Base-by-base conservation (phyloP, 306 rosid genomes). In the Coriaria nepalensis region DNA sequence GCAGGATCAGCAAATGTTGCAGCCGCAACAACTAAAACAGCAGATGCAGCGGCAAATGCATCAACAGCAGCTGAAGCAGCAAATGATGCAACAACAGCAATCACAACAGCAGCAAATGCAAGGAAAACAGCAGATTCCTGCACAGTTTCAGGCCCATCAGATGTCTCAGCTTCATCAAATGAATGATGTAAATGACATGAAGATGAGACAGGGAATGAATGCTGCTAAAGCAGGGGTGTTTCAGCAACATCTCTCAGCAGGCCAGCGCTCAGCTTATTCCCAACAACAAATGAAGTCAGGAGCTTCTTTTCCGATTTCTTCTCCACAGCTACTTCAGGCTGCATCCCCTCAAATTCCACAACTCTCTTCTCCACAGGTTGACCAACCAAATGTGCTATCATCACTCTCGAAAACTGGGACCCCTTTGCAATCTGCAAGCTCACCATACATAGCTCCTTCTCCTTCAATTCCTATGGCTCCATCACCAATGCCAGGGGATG, bases 401-500 rank as follows among this genome's bases (percentile, higher is more conserved):
- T 61, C 90, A 60, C 62, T 70, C 48, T 39, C 84, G 9, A 84
- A 79, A 77, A 62, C 61, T 58, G 77, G 78, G 50, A 88, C 97
- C 12, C 93, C 95, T 40, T 55, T 79, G 72, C 97, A 90, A 64
- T 68, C 83, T 54, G 82, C 87, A 10, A 75, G 65, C 67, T 90
- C 97, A 12, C 87, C 94, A 56, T 85, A 77, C 68, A 80, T 77
- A 45, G 83, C 37, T 59, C 93, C 87, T 33, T 79, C 92, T 51
- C 94, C 98, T 55, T 73, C 95, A 35, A 92, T 95, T 70, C 92
- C 95, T 38, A 39, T 77, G 78, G 95, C 87, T 52, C 87, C 93
- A 33, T 84, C 92, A 36, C 93, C 90, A 49, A 73, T 81, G 71
- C 94, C 77, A 2, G 86, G 73, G 40, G 97, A 81, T 57, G 63